Conservation (phyloP, 345 rosid species). For the Odontarrhena argentea region DNA sequence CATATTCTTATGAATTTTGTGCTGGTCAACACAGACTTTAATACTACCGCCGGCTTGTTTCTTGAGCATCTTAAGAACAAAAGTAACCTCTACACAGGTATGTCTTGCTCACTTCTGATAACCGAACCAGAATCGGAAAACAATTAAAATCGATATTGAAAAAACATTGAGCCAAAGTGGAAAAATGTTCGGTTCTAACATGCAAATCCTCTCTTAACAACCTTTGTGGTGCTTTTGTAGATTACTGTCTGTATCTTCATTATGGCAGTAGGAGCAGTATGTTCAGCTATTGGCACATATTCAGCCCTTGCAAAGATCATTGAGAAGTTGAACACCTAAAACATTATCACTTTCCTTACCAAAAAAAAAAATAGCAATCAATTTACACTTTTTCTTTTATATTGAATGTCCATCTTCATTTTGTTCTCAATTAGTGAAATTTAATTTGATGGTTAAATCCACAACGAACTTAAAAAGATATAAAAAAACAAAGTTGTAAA, state of each 20-base stretch:
- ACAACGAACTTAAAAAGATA: too few relatives aligned
- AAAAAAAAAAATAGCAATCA: not conserved
- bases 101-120: not conserved
- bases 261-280: slow-evolving; percentile 65
- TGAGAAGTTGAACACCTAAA: slow-evolving; percentile 51
- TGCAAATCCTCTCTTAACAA: slow-evolving; percentile 4
- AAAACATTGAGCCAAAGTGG: not conserved
- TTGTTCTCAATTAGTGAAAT: too few relatives aligned
- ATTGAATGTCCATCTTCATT: too few relatives aligned
- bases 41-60: slow-evolving; percentile 92
- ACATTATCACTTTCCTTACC: not conserved
- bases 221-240: slow-evolving; percentile 39
- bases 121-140: not conserved
- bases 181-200: not conserved
- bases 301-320: slow-evolving; percentile 71
- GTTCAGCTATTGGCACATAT: slow-evolving; percentile 67
- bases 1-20: slow-evolving; percentile 17
- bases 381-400: not conserved
- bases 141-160: too few relatives aligned
- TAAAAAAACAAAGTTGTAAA: too few relatives aligned
- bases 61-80: slow-evolving; percentile 71
- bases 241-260: slow-evolving; percentile 54
- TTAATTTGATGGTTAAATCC: too few relatives aligned
- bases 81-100: slow-evolving; percentile 65
- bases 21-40: slow-evolving; percentile 61